These are phyloP conservation scores for Tetrastigma voinierianum DNA, from an alignment of 164 flowering plant species.

Conservation along the genomic window DNA sequence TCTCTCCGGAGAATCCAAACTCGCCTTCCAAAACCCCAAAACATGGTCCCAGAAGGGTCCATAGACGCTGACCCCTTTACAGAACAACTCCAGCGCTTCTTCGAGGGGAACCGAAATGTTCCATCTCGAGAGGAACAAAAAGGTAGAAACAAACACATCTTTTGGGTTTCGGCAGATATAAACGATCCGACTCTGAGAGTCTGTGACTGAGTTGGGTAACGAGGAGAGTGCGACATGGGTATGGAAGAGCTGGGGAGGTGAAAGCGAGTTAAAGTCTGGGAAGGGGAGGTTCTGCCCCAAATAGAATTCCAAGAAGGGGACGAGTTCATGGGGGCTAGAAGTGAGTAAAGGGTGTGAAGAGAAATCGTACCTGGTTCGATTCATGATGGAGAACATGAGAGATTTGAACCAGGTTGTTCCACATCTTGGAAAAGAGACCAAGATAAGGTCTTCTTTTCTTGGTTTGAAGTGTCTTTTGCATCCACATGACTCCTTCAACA, in stretches of 20 bases:
- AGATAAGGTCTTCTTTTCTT: background rate
- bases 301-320: background rate
- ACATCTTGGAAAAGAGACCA: background rate
- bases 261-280: background rate
- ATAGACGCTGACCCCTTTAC: background rate
- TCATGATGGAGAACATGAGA: background rate
- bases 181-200: too few relatives aligned
- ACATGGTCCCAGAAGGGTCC: conserved; percentile 9
- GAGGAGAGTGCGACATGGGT: background rate
- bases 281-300: background rate
- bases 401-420: conserved; percentile 8
- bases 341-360: background rate
- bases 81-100: conserved; percentile 1
- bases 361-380: background rate
- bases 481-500: too few relatives aligned
- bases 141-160: background rate
- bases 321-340: conserved; percentile 2
- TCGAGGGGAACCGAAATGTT: background rate
- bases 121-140: background rate
- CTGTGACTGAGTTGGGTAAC: too few relatives aligned
- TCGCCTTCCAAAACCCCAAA: background rate
- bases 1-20: background rate
- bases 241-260: background rate
- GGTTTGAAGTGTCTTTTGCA: conserved; percentile 3
- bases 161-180: background rate